A percentile compares a stretch with the other conserved stretches of the same genome.
Conservation (phyloP, 345 rosid species). For the Anacardium occidentale region DNA sequence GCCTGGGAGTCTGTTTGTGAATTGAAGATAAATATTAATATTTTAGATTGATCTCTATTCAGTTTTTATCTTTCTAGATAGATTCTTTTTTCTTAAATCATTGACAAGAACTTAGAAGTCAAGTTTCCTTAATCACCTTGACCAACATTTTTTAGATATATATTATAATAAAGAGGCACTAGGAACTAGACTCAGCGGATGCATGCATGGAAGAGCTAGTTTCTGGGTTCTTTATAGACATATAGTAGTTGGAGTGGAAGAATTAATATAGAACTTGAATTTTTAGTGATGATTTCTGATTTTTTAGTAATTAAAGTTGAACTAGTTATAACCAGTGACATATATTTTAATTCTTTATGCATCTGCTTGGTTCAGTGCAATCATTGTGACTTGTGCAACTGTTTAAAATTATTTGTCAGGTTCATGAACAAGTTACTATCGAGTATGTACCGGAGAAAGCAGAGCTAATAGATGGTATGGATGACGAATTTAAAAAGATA, state of each 20-base stretch:
- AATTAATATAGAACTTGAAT: neutral
- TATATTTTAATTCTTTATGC: neutral
- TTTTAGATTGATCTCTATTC: too few relatives aligned
- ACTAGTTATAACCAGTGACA: neutral
- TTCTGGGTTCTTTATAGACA: neutral
- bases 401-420: constrained; percentile 33
- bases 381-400: neutral
- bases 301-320: neutral
- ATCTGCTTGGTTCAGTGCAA: neutral
- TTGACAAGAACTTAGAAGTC: too few relatives aligned
- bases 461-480: constrained; percentile 73
- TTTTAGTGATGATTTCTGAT: neutral
- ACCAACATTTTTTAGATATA: too few relatives aligned
- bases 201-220: too few relatives aligned
- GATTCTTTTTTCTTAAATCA: too few relatives aligned
- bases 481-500: constrained; percentile 74
- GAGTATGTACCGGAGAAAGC: constrained; percentile 92
- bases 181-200: too few relatives aligned
- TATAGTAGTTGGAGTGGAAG: neutral
- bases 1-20: neutral
- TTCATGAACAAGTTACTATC: constrained; percentile 57
- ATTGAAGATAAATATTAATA: too few relatives aligned
- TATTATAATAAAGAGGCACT: too few relatives aligned
- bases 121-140: too few relatives aligned
- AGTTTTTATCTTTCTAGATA: too few relatives aligned